Evolutionary conservation across 805 yeast species (phyloP), one percentile per base, ranked within the genome.

Genomic region (Candida piceae): DNA sequence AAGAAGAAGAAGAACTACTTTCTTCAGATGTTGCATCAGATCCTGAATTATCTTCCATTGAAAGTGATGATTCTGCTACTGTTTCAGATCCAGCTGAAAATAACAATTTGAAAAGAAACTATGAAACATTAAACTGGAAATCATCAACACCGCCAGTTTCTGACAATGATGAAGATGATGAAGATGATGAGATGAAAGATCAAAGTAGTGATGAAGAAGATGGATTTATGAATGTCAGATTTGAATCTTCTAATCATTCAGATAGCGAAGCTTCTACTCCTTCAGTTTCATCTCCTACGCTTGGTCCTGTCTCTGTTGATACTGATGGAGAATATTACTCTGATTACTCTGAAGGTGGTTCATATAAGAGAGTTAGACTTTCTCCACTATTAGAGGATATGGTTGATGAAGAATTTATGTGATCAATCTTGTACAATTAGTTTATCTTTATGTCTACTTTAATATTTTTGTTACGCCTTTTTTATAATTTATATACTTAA

Each of bases 101-200:
- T 4, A 26, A 17, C 23, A 21, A 29, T 19, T 26, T 43, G 7
- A 39, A 54, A 32, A 53, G 47, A 28, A 58, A 58, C 35, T 58
- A 58, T 28, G 45, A 46, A 19, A 58, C 62, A 1, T 33, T 39
- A 16, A 39, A 36, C 7, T 47, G 63, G 30, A 51, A 45, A 32
- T 51, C 61, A 1, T 40, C 36, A 4, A 44, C 55, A 33, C 41
- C 48, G 8, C 58, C 60, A 23, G 25, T 12, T 5, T 17, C 18
- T 4, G 38, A 38, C 17, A 34, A 37, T 17, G 28, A 34, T 8
- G 40, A 23, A n/a, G 27, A 32, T 6, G 38, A 35, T 7, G 38
- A 30, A n/a, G 29, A 26, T 26, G 29, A 10, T 13, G 29, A 26
- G 13, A 26, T 13, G 17, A 7, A 26, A 15, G 38, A 24, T 17